Base-by-base conservation (phyloP, 108 stramenopile species). In the Nitzschia sp. region DNA sequence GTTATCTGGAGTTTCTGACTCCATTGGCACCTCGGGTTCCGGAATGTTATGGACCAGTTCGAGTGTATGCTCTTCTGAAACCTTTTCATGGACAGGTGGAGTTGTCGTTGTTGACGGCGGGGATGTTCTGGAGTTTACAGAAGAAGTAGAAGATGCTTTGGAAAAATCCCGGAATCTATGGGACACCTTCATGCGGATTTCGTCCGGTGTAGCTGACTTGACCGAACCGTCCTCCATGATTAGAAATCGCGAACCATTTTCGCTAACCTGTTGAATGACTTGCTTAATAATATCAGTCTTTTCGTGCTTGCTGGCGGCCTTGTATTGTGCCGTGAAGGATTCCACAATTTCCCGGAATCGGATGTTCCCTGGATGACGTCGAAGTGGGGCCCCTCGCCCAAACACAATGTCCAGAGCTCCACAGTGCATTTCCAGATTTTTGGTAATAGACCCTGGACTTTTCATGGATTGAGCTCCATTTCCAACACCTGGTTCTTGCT, bases 331-430 rank as follows among this genome's bases (percentile, higher is more conserved):
- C 14, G 24, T 53, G 60, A 69, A 72, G 21, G 25, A 15, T 17
- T 80, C 75, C 46, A 87, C 75, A 22, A 83, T 72, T 17, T 77
- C 64, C 11, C 86, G 76, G 58, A 82, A 87, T 64, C 65, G 76
- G 63, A 81, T 73, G 60, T 87, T 87, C 54, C 86, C 86, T 17
- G 70, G 57, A 69, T 87, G 83, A 63, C 69, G 69, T 63, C 80
- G 76, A 59, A 84, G 72, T 20, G 80, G 66, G 7, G 80, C 80
- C 0, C 86, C 86, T 15, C 86, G 82, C 19, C 86, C 86, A 64
- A 75, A 83, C 14, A 87, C 82, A 57, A 87, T 76, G 73, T 87
- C 86, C 63, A 43, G 9, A 17, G 3, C 21, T n/a, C 43, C 38
- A 20, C 61, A 62, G 21, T 24, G 12, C 24, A 40, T 43, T 46